A percentile compares a stretch with the other conserved stretches of the same genome.
phyloP scores from a whole-genome alignment of 1,284 basidiomycete genomes.

The Cryptococcus sp. region DNA sequence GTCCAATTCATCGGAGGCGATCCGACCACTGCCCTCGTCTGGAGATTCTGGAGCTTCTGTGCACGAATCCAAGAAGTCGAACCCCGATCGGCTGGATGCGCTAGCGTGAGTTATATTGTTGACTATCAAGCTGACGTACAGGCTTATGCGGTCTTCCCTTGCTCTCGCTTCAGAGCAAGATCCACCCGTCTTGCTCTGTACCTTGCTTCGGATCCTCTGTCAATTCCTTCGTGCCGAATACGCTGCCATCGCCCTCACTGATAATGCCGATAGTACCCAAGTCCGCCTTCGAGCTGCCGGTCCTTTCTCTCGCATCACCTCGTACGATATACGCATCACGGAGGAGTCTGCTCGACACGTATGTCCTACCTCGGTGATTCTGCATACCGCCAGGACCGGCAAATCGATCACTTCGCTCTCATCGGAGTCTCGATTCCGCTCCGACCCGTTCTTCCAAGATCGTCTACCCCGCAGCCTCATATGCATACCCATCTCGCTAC shows the following conservation, averaged over 20 bases:
- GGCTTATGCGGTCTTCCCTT: slow-evolving; percentile 34
- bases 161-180: slow-evolving; percentile 35
- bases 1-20: slow-evolving; percentile 7
- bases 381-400: slow-evolving; percentile 34
- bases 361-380: slow-evolving; percentile 29
- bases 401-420: slow-evolving; percentile 21
- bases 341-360: slow-evolving; percentile 17
- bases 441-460: slow-evolving; percentile 28
- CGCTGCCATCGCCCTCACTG: slow-evolving; percentile 32
- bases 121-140: slow-evolving; percentile 5
- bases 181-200: slow-evolving; percentile 27
- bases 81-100: slow-evolving; percentile 11
- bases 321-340: slow-evolving; percentile 25
- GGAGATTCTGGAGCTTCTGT: background rate
- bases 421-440: slow-evolving; percentile 14
- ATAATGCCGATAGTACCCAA: slow-evolving; percentile 16
- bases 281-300: slow-evolving; percentile 32
- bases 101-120: slow-evolving; percentile 10
- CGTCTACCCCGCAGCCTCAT: slow-evolving; percentile 24
- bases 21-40: background rate
- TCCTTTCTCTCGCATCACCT: slow-evolving; percentile 21
- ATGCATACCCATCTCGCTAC: slow-evolving; percentile 32
- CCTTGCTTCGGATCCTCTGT: slow-evolving; percentile 29
- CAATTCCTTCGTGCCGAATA: slow-evolving; percentile 36
- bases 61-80: background rate